phyloP scores from a whole-genome alignment of 1,139 yeast species.

The Hansenula sp. region DNA sequence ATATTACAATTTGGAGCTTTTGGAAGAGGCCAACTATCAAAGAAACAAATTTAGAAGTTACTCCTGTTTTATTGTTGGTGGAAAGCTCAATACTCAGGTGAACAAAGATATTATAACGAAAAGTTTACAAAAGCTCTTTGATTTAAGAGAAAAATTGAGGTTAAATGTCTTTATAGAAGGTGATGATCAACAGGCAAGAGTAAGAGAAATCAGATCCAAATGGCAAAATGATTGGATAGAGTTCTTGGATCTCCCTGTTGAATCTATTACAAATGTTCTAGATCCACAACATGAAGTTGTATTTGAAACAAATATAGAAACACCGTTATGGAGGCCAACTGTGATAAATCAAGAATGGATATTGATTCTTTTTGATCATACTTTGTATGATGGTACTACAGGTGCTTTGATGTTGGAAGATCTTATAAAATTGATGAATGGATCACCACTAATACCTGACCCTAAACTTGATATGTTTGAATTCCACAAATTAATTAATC shows the following conservation, averaged over 20 bases:
- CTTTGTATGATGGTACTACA: conserved; percentile 15
- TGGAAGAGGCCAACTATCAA: neutral
- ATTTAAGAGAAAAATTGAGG: conserved; percentile 7
- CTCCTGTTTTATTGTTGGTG: conserved; percentile 21
- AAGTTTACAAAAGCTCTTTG: conserved; percentile 6
- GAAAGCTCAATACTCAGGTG: conserved; percentile 16
- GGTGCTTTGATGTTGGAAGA: conserved; percentile 13
- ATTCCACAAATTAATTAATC: neutral
- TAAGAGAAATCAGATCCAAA: no score
- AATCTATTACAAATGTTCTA: conserved; percentile 2
- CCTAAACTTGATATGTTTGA: neutral
- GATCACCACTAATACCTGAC: neutral
- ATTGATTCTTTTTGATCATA: conserved; percentile 13
- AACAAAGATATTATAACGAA: conserved; percentile 14
- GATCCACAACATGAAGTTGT: conserved; percentile 5
- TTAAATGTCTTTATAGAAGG: conserved; percentile 3
- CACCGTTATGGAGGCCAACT: conserved; percentile 13
- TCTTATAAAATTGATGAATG: conserved; percentile 4
- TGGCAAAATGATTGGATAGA: no score
- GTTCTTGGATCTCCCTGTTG: no score
- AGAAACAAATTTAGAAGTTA: conserved; percentile 12
- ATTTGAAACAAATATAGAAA: conserved; percentile 3
- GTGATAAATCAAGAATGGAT: conserved; percentile 9
- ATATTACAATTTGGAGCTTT: neutral
- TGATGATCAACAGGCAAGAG: no score